These are phyloP conservation scores for Amphirosellinia nigrospora DNA, from an alignment of 495 filamentous ascomycete genomes.

Conservation along the genomic window DNA sequence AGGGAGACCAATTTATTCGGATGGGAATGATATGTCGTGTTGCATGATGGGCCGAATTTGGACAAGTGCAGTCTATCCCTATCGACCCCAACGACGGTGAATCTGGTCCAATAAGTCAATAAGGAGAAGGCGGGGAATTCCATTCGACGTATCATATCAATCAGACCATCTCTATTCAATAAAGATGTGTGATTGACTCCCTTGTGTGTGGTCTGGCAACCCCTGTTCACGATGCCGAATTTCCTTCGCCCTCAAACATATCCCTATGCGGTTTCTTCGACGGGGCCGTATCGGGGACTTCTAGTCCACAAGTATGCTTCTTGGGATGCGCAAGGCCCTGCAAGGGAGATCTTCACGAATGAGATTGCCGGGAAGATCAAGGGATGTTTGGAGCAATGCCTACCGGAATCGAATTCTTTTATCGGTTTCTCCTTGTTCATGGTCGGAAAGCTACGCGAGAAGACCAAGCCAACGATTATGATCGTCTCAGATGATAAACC, in stretches of 20 bases:
- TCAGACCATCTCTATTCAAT: no score
- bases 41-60: not conserved
- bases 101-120: not conserved
- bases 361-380: conserved; percentile 21
- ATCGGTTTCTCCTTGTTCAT: conserved; percentile 24
- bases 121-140: not conserved
- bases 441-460: conserved; percentile 24
- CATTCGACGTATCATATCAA: not conserved
- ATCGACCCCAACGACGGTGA: not conserved
- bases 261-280: conserved; percentile 19
- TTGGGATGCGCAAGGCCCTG: conserved; percentile 21
- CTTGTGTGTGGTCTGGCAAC: not conserved
- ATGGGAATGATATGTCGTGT: not conserved
- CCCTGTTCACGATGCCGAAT: conserved; percentile 1
- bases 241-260: conserved; percentile 16
- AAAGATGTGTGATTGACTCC: not conserved
- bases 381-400: conserved; percentile 15
- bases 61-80: no score
- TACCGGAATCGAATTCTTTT: conserved; percentile 22
- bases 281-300: conserved; percentile 21
- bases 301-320: conserved; percentile 19
- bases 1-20: not conserved
- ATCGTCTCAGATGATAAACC: conserved; percentile 21
- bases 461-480: conserved; percentile 21
- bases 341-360: conserved; percentile 12